phyloP scores from a whole-genome alignment of 1,284 basidiomycete genomes.

The Waitea zeae region DNA sequence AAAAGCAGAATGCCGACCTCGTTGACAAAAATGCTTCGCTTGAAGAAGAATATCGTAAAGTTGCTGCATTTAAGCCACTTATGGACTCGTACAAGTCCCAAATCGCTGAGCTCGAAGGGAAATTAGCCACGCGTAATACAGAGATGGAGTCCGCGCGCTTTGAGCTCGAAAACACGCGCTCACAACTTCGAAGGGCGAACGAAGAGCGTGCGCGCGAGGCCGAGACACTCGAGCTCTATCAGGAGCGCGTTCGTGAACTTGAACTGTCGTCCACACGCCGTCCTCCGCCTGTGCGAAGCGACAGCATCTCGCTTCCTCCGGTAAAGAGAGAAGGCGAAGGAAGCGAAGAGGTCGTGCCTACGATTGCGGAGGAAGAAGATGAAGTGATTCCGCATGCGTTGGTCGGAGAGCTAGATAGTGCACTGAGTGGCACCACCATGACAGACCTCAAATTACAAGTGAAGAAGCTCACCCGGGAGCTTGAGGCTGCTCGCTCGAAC shows the following conservation, averaged over 20 bases:
- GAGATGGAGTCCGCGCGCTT: slow-evolving; percentile 60
- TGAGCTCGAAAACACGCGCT: slow-evolving; percentile 60
- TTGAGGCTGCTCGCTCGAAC: slow-evolving; percentile 57
- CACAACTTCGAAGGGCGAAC: slow-evolving; percentile 48
- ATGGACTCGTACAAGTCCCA: slow-evolving; percentile 90
- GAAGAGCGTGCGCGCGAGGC: slow-evolving; percentile 65
- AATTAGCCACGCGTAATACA: slow-evolving; percentile 41
- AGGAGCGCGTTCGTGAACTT: slow-evolving; percentile 82
- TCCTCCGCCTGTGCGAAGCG: slow-evolving; percentile 6
- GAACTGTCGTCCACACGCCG: slow-evolving; percentile 31
- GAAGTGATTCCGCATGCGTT: slow-evolving; percentile 42
- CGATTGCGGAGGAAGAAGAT: slow-evolving; percentile 20
- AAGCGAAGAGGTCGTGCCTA: slow-evolving; percentile 18
- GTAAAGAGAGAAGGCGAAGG: no score
- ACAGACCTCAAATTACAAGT: slow-evolving; percentile 82
- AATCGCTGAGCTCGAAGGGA: slow-evolving; percentile 68
- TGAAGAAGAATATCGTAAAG: slow-evolving; percentile 82
- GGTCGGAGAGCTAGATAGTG: slow-evolving; percentile 74
- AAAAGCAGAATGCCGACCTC: slow-evolving; percentile 84
- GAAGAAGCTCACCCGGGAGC: slow-evolving; percentile 67
- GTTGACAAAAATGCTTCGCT: slow-evolving; percentile 83
- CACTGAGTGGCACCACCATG: slow-evolving; percentile 72
- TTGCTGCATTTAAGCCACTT: slow-evolving; percentile 73
- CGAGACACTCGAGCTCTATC: slow-evolving; percentile 77
- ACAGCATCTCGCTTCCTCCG: slow-evolving; percentile 2